phyloP scores from a whole-genome alignment of 805 yeast species.

The Yarrowia sp. region DNA sequence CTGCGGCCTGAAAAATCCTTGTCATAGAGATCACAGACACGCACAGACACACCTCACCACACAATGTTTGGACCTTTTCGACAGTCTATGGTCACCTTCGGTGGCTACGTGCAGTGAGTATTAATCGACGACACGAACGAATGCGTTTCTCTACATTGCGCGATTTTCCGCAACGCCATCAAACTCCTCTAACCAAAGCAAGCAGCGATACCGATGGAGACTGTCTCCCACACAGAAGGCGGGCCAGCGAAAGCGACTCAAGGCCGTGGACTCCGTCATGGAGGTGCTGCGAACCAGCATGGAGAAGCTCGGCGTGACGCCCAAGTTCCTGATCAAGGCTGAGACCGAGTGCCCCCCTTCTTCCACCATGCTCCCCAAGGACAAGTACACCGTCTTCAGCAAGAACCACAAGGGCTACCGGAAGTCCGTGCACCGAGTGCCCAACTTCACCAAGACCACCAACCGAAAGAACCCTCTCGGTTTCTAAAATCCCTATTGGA shows the following conservation, averaged over 20 bases:
- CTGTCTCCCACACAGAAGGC: constrained; percentile 77
- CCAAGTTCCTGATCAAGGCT: constrained; percentile 42
- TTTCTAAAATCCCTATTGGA: constrained; percentile 42
- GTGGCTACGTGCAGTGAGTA: constrained; percentile 72
- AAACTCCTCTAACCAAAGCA: not conserved
- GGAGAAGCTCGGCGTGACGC: constrained; percentile 39
- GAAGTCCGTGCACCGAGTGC: constrained; percentile 73
- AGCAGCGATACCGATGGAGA: constrained; percentile 44
- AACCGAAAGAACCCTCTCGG: constrained; percentile 76
- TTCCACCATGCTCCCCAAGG: constrained; percentile 70
- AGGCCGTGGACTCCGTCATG: constrained; percentile 74
- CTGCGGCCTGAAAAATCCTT: not conserved
- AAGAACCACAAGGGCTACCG: constrained; percentile 74
- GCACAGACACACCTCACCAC: not conserved
- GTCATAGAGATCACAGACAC: not conserved
- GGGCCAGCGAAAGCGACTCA: constrained; percentile 81
- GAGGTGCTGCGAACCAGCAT: constrained; percentile 58
- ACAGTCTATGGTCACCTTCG: constrained; percentile 53
- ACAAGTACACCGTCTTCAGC: constrained; percentile 85
- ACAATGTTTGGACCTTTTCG: constrained; percentile 72
- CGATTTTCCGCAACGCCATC: not conserved
- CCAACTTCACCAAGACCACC: constrained; percentile 87
- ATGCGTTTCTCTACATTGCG: not conserved
- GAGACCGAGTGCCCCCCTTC: constrained; percentile 68
- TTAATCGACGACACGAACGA: not conserved